Evolutionary conservation across 108 stramenopile genomes (phyloP).

Genomic region (Epipyxis sp.): DNA sequence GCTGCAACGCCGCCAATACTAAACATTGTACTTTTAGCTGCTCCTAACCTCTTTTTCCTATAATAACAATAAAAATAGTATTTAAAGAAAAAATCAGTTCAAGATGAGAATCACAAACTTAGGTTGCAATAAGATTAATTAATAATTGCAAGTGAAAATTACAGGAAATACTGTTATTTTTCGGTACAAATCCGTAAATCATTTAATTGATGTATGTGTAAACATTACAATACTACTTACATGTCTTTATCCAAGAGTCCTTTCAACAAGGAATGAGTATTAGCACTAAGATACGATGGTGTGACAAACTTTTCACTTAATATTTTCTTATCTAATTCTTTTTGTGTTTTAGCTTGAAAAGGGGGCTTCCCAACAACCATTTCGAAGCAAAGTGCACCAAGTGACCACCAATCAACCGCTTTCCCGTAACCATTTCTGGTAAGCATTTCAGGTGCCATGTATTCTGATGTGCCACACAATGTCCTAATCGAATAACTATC

Average conservation of each 20-base stretch:
- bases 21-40: conserved; percentile 85
- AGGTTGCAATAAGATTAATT: no score
- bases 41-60: conserved; percentile 71
- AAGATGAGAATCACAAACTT: neutral
- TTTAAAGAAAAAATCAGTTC: no score
- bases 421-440: conserved; percentile 88
- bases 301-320: conserved; percentile 73
- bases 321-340: conserved; percentile 90
- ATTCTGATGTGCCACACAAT: conserved; percentile 62
- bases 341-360: conserved; percentile 73
- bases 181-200: no score
- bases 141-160: no score
- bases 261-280: neutral
- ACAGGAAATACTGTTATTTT: no score
- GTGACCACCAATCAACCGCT: conserved; percentile 93
- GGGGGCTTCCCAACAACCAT: conserved; percentile 93
- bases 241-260: conserved; percentile 6
- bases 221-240: no score
- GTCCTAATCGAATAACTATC: conserved; percentile 47
- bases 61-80: no score
- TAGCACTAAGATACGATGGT: neutral
- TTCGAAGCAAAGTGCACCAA: conserved; percentile 87
- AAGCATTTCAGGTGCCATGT: conserved; percentile 81
- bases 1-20: conserved; percentile 88
- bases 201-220: no score